These are phyloP conservation scores for Aspergillus sp. DNA, from an alignment of 2,329 filamentous ascomycete genomes.

Conservation along the genomic window DNA sequence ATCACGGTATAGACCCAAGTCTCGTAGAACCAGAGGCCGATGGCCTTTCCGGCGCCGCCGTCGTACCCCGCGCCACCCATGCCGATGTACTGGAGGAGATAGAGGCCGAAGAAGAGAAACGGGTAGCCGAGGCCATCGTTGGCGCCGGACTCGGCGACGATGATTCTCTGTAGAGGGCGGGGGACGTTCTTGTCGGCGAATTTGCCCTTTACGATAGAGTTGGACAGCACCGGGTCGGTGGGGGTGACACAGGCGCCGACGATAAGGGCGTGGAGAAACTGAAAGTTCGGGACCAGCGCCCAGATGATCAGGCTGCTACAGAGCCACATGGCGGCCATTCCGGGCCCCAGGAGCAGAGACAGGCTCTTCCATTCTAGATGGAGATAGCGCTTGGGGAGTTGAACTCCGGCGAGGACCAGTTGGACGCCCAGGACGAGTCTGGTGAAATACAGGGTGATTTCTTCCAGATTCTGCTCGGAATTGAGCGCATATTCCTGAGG, in stretches of 20 bases:
- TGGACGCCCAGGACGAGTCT: conserved; percentile 87
- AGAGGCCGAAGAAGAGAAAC: conserved; percentile 81
- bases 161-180: conserved; percentile 74
- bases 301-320: conserved; percentile 76
- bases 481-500: conserved; percentile 71
- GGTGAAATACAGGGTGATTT: conserved; percentile 79
- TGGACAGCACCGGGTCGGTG: conserved; percentile 83
- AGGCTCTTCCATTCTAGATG: conserved; percentile 75
- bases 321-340: conserved; percentile 87
- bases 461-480: conserved; percentile 59
- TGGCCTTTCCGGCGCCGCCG: conserved; percentile 64
- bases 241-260: conserved; percentile 87
- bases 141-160: conserved; percentile 78
- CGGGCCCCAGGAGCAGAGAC: conserved; percentile 72
- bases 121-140: conserved; percentile 90
- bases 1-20: conserved; percentile 83
- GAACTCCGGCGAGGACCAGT: conserved; percentile 82
- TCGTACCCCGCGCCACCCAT: conserved; percentile 53
- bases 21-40: conserved; percentile 80
- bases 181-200: conserved; percentile 92
- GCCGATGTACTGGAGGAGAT: conserved; percentile 74
- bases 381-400: conserved; percentile 81
- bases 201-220: conserved; percentile 88
- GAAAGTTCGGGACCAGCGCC: conserved; percentile 68
- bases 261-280: conserved; percentile 74